A percentile compares a stretch with the other conserved stretches of the same genome.
phyloP scores from a whole-genome alignment of 2,329 filamentous ascomycete genomes.

The Paecilomyces variotii region DNA sequence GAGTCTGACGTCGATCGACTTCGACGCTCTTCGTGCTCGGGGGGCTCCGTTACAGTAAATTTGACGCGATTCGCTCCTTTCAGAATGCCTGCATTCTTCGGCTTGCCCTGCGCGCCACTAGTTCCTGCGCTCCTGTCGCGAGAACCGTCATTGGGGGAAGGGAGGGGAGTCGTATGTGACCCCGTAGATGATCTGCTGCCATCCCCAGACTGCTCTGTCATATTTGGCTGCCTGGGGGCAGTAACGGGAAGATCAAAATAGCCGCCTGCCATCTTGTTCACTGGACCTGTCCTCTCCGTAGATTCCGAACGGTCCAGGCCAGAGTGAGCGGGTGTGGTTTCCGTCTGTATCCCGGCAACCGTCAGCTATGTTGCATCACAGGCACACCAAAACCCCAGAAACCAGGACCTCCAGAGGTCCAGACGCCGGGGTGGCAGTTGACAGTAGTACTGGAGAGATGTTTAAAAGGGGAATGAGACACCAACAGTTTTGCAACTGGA shows the following conservation, averaged over 20 bases:
- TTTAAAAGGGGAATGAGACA: not conserved
- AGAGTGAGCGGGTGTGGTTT: not conserved
- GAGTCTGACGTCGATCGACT: conserved; percentile 18
- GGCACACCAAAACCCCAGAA: not conserved
- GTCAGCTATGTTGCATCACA: conserved; percentile 11
- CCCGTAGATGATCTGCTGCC: conserved; percentile 7
- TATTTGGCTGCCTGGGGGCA: conserved; percentile 1
- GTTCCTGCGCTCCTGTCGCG: conserved; percentile 13
- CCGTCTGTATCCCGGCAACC: conserved; percentile 8
- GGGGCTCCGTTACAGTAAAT: conserved; percentile 19
- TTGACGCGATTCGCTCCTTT: conserved; percentile 28
- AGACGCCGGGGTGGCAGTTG: not conserved
- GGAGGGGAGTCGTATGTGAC: conserved; percentile 17
- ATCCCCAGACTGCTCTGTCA: not conserved
- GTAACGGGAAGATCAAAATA: conserved; percentile 4
- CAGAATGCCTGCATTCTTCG: conserved; percentile 31
- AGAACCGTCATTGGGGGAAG: conserved; percentile 16
- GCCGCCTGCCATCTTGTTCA: conserved; percentile 2
- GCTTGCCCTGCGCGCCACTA: conserved; percentile 20
- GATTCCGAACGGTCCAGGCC: not conserved
- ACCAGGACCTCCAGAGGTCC: not conserved
- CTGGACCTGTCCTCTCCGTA: not conserved
- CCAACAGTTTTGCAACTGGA: conserved; percentile 2
- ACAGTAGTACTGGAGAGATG: not conserved
- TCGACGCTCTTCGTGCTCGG: conserved; percentile 11